phyloP scores from a whole-genome alignment of 768 basidiomycete species.

The Pilatotrama ljubarskyi region DNA sequence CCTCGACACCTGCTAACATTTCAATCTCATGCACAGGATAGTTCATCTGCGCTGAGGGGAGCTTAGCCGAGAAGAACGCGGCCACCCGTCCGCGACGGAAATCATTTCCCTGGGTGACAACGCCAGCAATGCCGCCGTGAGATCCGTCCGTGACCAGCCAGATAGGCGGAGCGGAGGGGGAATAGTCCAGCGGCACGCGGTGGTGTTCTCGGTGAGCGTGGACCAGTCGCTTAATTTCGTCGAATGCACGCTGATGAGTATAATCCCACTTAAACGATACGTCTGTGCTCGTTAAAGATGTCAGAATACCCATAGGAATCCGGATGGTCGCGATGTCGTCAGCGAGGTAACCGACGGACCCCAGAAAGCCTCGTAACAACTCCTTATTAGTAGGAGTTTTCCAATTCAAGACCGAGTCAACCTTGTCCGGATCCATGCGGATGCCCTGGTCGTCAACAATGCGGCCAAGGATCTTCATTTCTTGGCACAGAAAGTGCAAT shows the following conservation, averaged over 20 bases:
- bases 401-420: slow-evolving; percentile 36
- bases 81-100: slow-evolving; percentile 16
- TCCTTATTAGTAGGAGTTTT: slow-evolving; percentile 33
- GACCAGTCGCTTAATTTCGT: slow-evolving; percentile 25
- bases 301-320: slow-evolving; percentile 41
- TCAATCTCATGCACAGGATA: slow-evolving; percentile 46
- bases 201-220: slow-evolving; percentile 18
- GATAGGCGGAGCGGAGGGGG: slow-evolving; percentile 19
- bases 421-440: slow-evolving; percentile 45
- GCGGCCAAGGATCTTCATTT: slow-evolving; percentile 33
- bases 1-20: slow-evolving; percentile 36
- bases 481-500: slow-evolving; percentile 24
- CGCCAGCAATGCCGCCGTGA: slow-evolving; percentile 21
- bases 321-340: slow-evolving; percentile 34
- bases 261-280: slow-evolving; percentile 28
- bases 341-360: slow-evolving; percentile 36
- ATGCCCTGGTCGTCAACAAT: slow-evolving; percentile 42
- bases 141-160: slow-evolving; percentile 30
- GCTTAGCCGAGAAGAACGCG: slow-evolving; percentile 32
- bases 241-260: slow-evolving; percentile 36
- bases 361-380: slow-evolving; percentile 37
- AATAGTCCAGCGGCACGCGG: slow-evolving; percentile 29
- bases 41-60: slow-evolving; percentile 28
- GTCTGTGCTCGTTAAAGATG: slow-evolving; percentile 17
- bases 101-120: slow-evolving; percentile 27